These are phyloP conservation scores for Wickerhamomyces canadensis DNA, from an alignment of 805 yeast species.

Conservation along the genomic window DNA sequence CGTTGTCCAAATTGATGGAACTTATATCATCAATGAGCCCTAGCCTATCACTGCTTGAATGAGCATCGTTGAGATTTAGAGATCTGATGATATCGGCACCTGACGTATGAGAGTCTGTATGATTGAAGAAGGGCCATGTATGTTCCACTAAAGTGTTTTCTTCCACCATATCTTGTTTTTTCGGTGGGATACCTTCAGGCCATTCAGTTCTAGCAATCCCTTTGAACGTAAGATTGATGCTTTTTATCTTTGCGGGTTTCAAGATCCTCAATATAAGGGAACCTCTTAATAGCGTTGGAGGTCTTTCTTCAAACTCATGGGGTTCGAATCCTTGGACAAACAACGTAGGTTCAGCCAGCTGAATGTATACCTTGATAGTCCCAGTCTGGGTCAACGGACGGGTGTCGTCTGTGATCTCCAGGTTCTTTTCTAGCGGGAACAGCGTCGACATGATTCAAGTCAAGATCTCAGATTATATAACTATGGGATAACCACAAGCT, in stretches of 20 bases:
- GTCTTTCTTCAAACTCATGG: conserved; percentile 54
- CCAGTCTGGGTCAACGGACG: conserved; percentile 55
- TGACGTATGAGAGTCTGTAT: conserved; percentile 13
- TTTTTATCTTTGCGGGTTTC: conserved; percentile 67
- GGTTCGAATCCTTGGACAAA: conserved; percentile 79
- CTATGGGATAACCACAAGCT: too few species aligned
- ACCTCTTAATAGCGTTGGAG: conserved; percentile 81
- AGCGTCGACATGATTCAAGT: conserved; percentile 34
- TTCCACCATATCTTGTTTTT: conserved; percentile 62
- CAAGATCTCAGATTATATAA: too few species aligned
- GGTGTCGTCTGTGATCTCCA: conserved; percentile 34
- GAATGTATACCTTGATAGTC: conserved; percentile 63
- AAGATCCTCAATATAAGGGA: conserved; percentile 62
- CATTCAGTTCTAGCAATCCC: conserved; percentile 82
- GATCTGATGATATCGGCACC: conserved; percentile 37
- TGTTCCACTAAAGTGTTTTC: conserved; percentile 63
- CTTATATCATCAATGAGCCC: conserved; percentile 12
- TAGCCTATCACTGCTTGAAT: too few species aligned
- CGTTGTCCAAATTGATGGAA: conserved; percentile 23
- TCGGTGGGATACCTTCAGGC: conserved; percentile 98
- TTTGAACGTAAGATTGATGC: conserved; percentile 52
- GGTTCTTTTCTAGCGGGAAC: conserved; percentile 45
- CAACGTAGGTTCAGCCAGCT: conserved; percentile 73
- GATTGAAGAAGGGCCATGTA: conserved; percentile 83
- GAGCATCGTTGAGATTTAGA: not conserved